A percentile compares a stretch with the other conserved stretches of the same genome.
phyloP scores from a whole-genome alignment of 192 early-diverging fungal species.

The Linnemannia exigua region DNA sequence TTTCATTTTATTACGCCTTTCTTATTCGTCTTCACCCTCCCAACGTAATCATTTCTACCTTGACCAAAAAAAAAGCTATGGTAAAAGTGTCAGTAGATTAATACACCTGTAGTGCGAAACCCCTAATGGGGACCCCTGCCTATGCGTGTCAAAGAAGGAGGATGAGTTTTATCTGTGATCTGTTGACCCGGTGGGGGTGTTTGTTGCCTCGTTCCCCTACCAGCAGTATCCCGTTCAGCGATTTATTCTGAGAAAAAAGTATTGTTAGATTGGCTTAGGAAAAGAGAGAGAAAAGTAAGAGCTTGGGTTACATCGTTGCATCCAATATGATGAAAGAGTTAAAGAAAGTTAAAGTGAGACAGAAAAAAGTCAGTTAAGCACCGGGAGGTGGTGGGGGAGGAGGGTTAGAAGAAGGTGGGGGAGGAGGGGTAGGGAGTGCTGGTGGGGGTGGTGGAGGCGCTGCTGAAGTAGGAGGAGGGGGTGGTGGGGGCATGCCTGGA shows the following conservation, averaged over 20 bases:
- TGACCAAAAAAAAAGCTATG: neutral
- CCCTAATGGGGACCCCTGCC: neutral
- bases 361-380: slow-evolving; percentile 8
- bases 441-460: slow-evolving; percentile 57
- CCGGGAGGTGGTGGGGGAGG: slow-evolving; percentile 52
- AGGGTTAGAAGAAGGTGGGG: slow-evolving; percentile 52
- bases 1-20: neutral
- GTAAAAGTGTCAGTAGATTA: neutral
- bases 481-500: slow-evolving; percentile 52
- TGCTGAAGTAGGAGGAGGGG: slow-evolving; percentile 32
- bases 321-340: neutral
- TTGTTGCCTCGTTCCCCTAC: neutral
- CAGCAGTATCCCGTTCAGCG: slow-evolving; percentile 1
- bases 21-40: neutral
- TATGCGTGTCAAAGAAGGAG: neutral
- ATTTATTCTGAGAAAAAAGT: slow-evolving; percentile 1
- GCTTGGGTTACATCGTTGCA: neutral
- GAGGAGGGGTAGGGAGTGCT: slow-evolving; percentile 22
- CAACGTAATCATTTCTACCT: slow-evolving; percentile 1
- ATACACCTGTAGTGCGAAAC: neutral
- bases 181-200: neutral
- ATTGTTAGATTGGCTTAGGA: neutral
- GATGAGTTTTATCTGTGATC: neutral
- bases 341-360: neutral
- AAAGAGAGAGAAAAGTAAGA: neutral